Conservation (phyloP, 2,329 filamentous ascomycete species). For the Emergomyces pasteurianus region DNA sequence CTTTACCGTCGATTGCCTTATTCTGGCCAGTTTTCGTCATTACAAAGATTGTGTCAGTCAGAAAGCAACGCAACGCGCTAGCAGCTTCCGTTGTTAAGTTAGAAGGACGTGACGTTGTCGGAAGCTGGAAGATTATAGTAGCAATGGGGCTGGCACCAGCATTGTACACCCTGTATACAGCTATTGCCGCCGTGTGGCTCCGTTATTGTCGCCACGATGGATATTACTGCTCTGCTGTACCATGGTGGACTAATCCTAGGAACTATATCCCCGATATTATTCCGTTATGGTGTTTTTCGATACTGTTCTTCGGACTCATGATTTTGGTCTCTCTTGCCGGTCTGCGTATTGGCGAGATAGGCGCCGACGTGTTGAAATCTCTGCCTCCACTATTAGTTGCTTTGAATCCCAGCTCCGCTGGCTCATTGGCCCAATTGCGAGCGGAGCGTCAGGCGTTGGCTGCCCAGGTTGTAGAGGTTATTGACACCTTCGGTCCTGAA, state of each 20-base stretch:
- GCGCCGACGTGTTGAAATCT: conserved; percentile 85
- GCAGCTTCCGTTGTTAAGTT: conserved; percentile 68
- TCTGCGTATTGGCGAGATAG: conserved; percentile 74
- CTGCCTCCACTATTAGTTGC: conserved; percentile 67
- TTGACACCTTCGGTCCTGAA: conserved; percentile 77
- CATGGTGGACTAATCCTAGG: conserved; percentile 7
- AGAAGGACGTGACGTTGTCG: conserved; percentile 64
- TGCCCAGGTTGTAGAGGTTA: conserved; percentile 62
- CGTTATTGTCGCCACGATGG: conserved; percentile 63
- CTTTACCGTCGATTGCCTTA: conserved; percentile 62
- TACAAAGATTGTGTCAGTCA: conserved; percentile 58
- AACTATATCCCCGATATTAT: conserved; percentile 54
- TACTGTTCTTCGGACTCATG: conserved; percentile 61
- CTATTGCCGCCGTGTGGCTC: conserved; percentile 54
- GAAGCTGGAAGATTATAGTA: conserved; percentile 71
- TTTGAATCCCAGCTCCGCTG: conserved; percentile 61
- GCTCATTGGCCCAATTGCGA: conserved; percentile 61
- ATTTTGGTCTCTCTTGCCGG: conserved; percentile 70
- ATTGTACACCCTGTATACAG: conserved; percentile 63
- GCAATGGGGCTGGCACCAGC: conserved; percentile 60
- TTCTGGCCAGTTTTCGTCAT: conserved; percentile 69
- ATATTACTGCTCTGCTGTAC: conserved; percentile 4
- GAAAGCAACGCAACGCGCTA: conserved; percentile 61
- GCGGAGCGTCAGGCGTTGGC: conserved; percentile 55
- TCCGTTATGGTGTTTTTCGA: conserved; percentile 56